These are phyloP conservation scores for Alternaria solani DNA, from an alignment of 2,329 filamentous ascomycete species.

Conservation along the genomic window DNA sequence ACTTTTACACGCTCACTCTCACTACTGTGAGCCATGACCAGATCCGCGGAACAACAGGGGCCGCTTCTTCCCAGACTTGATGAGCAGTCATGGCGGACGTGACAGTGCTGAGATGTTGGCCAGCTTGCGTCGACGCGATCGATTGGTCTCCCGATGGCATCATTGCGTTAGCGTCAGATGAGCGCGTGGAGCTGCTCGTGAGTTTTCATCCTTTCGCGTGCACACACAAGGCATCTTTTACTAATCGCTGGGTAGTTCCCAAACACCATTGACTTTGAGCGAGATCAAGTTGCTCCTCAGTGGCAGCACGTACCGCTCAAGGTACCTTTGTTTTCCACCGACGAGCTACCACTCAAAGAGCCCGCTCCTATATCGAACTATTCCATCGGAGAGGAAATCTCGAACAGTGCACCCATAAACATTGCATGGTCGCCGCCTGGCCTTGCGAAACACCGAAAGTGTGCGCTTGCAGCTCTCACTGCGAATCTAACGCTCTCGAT, in stretches of 20 bases:
- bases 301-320: conserved; percentile 54
- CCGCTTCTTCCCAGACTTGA: conserved; percentile 1
- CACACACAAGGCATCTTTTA: neutral
- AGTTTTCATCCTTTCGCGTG: neutral
- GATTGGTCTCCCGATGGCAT: conserved; percentile 67
- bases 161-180: conserved; percentile 64
- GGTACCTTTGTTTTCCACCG: conserved; percentile 61
- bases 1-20: neutral
- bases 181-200: conserved; percentile 63
- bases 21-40: conserved; percentile 12
- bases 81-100: conserved; percentile 42
- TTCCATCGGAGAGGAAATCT: conserved; percentile 68
- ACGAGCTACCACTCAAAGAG: conserved; percentile 57
- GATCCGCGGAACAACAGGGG: neutral
- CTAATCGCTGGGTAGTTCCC: conserved; percentile 40
- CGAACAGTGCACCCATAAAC: conserved; percentile 58
- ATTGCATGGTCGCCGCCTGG: conserved; percentile 66
- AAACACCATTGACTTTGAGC: conserved; percentile 39
- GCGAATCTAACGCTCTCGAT: conserved; percentile 65
- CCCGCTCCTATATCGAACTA: conserved; percentile 58
- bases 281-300: conserved; percentile 41
- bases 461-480: conserved; percentile 64
- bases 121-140: conserved; percentile 62
- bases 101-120: conserved; percentile 54
- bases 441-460: conserved; percentile 62